Conservation (phyloP, 169 alveolate species). For the Babesia caballi region DNA sequence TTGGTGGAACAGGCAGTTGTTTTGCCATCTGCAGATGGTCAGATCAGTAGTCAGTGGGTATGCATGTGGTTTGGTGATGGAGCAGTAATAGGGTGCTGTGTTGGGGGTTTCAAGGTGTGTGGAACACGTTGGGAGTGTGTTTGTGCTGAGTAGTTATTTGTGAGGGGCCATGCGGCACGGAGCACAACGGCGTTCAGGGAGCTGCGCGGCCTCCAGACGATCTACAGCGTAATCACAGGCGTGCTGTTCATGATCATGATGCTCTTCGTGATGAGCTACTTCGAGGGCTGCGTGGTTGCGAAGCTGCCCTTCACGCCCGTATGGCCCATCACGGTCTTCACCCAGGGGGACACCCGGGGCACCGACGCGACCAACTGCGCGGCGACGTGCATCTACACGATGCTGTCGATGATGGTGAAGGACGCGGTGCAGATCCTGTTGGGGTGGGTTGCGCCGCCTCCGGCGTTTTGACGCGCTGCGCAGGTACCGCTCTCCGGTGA, state of each 20-base stretch:
- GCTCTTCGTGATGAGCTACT: slow-evolving; percentile 77
- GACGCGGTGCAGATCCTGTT: slow-evolving; percentile 62
- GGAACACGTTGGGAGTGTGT: too few relatives aligned
- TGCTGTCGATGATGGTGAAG: slow-evolving; percentile 70
- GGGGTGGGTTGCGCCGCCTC: slow-evolving; percentile 56
- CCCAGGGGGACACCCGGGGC: slow-evolving; percentile 68
- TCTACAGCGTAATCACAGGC: slow-evolving; percentile 67
- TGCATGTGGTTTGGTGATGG: too few relatives aligned
- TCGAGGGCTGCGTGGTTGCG: slow-evolving; percentile 75
- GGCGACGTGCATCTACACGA: slow-evolving; percentile 76
- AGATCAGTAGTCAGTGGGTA: too few relatives aligned
- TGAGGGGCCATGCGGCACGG: too few relatives aligned
- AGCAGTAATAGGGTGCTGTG: too few relatives aligned
- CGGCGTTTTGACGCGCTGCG: neutral
- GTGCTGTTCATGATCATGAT: slow-evolving; percentile 74
- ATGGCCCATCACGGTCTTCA: slow-evolving; percentile 63
- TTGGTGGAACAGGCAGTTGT: too few relatives aligned
- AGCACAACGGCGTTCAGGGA: slow-evolving; percentile 44
- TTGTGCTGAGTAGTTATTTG: too few relatives aligned
- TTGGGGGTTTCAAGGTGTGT: too few relatives aligned
- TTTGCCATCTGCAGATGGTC: too few relatives aligned
- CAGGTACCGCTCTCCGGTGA: slow-evolving; percentile 52
- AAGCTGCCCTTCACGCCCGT: slow-evolving; percentile 78
- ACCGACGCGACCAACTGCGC: slow-evolving; percentile 69
- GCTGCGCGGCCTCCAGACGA: slow-evolving; percentile 3